phyloP scores from a whole-genome alignment of 495 filamentous ascomycete species.

The Xylaria grammica region DNA sequence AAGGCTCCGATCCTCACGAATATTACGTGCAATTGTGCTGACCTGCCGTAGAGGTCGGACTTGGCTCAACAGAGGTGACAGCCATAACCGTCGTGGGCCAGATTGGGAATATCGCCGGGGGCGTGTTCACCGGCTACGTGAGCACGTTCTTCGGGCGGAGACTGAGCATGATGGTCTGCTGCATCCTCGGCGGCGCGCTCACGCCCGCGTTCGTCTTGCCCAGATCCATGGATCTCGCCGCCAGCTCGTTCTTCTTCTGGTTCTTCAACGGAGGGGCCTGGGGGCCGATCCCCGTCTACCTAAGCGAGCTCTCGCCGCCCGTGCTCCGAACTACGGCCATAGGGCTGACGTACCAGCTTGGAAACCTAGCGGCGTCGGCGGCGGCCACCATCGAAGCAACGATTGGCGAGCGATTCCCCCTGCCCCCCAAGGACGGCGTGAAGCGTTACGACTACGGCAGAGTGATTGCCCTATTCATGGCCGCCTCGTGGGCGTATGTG shows the following conservation, averaged over 20 bases:
- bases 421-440: conserved; percentile 55
- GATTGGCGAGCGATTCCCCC: conserved; percentile 76
- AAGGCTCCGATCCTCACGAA: not conserved
- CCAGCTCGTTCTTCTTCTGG: conserved; percentile 81
- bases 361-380: conserved; percentile 77
- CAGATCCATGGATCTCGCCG: conserved; percentile 61
- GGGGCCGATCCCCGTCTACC: conserved; percentile 79
- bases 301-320: conserved; percentile 81
- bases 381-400: conserved; percentile 80
- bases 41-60: conserved; percentile 59
- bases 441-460: conserved; percentile 78
- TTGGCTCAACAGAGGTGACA: conserved; percentile 69
- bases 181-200: conserved; percentile 71
- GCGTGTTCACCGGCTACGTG: conserved; percentile 72
- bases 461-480: conserved; percentile 91
- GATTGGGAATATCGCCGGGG: conserved; percentile 74
- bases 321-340: conserved; percentile 78
- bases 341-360: conserved; percentile 79
- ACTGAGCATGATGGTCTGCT: conserved; percentile 75
- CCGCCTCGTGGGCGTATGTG: conserved; percentile 77
- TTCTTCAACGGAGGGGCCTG: conserved; percentile 85
- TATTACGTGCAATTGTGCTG: not conserved
- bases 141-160: conserved; percentile 80
- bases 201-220: conserved; percentile 78
- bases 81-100: conserved; percentile 83